Percentiles rank a stretch among this genome's conserved stretches.
phyloP scores from a whole-genome alignment of 768 basidiomycete species.

The Vararia minispora region DNA sequence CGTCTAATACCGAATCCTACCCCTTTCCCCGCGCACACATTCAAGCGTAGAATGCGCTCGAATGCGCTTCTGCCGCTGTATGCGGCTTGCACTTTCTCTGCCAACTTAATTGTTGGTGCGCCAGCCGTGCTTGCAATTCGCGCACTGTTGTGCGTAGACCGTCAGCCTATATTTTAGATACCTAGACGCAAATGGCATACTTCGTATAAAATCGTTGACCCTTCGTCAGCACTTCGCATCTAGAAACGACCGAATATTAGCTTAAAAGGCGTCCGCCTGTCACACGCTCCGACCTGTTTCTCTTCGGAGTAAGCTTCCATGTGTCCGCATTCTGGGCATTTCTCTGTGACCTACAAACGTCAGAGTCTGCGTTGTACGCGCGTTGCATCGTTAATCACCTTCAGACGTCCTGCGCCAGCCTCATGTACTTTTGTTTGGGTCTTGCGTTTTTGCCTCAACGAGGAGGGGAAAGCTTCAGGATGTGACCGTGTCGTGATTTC shows the following conservation, averaged over 20 bases:
- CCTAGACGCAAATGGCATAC: conserved; percentile 39
- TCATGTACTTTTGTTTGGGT: conserved; percentile 79
- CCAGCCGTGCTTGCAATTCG: conserved; percentile 70
- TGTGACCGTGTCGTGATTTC: conserved; percentile 85
- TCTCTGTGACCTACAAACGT: conserved; percentile 62
- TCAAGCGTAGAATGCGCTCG: not conserved
- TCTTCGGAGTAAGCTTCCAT: conserved; percentile 82
- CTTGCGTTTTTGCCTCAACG: conserved; percentile 76
- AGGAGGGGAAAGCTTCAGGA: conserved; percentile 90
- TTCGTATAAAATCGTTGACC: conserved; percentile 90
- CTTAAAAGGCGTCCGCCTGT: not conserved
- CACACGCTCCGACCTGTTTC: conserved; percentile 50
- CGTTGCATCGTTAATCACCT: conserved; percentile 28
- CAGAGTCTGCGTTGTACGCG: not conserved
- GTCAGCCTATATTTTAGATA: conserved; percentile 7
- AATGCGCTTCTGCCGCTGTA: too few relatives aligned
- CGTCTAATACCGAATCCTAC: conserved; percentile 34
- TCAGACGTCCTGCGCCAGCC: conserved; percentile 49
- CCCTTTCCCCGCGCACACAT: not conserved
- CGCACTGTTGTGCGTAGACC: conserved; percentile 39
- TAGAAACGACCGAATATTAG: conserved; percentile 20
- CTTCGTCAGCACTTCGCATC: conserved; percentile 89
- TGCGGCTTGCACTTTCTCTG: not conserved
- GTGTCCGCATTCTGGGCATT: conserved; percentile 82
- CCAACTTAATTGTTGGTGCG: conserved; percentile 57